Evolutionary conservation across 257 asterid species (phyloP).

Genomic region (Parsonsia alboflavescens): DNA sequence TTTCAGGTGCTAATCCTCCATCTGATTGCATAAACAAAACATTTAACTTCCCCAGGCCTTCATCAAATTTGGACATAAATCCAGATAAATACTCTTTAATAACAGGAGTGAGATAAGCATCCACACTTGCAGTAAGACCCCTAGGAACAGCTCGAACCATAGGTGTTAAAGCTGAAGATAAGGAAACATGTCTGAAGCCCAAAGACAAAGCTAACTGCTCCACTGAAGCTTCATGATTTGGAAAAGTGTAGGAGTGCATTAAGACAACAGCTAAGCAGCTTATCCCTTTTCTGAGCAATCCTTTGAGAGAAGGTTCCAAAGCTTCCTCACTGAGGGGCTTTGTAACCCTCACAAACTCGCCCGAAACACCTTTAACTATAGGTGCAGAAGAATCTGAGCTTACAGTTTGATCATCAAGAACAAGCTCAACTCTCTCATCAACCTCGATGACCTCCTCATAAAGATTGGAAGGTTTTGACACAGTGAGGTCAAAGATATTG

Average conservation of each 20-base stretch:
- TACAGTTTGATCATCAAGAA: constrained; percentile 37
- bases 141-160: constrained; percentile 99
- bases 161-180: constrained; percentile 90
- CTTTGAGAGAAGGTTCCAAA: constrained; percentile 56
- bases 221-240: constrained; percentile 62
- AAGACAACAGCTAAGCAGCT: constrained; percentile 80
- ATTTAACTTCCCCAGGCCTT: constrained; percentile 61
- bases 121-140: constrained; percentile 94
- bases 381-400: constrained; percentile 36
- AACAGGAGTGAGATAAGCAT: constrained; percentile 93
- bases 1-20: constrained; percentile 96
- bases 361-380: constrained; percentile 69
- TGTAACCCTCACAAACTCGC: constrained; percentile 76
- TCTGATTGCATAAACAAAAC: constrained; percentile 97
- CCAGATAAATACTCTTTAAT: constrained; percentile 82
- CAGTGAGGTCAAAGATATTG: constrained; percentile 86
- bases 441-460: constrained; percentile 89
- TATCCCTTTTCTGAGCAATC: constrained; percentile 59
- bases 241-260: constrained; percentile 91
- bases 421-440: constrained; percentile 91
- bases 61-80: constrained; percentile 87
- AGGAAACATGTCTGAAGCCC: constrained; percentile 90
- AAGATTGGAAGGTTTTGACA: constrained; percentile 77
- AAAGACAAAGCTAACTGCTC: constrained; percentile 63
- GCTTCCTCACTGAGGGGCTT: constrained; percentile 68